Base-by-base conservation (phyloP, 345 rosid genomes). In the Nephelium lappaceum region DNA sequence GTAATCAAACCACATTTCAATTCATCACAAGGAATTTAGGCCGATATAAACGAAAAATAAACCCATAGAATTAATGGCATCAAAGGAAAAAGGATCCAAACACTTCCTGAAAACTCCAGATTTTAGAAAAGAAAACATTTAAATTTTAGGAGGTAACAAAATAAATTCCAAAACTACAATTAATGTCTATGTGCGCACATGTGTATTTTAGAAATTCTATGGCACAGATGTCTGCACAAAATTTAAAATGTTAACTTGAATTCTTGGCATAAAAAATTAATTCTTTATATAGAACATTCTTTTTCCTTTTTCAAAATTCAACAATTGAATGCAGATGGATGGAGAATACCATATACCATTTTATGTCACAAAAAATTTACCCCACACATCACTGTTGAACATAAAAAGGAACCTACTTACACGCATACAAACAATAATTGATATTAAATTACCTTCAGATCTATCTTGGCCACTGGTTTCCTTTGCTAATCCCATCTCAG, bases 401-500 rank as follows among this genome's bases (percentile, higher is more conserved):
- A 69, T 25, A 1, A 25, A 49, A 69, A 15, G 24, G 31, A 49
- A 38, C 5, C 57, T 68, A 69, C 27, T 15, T 25, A 49, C 23
- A 68, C 11, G n/a, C 15, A 41, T n/a, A 38, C n/a, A 23, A 21
- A 16, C 10, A 55, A 61, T 27, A 71, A 38, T 25, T 24, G 49
- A 16, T 0, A n/a, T 57, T 25, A 74, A 69, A 38, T 79, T 87
- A 87, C 89, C 87, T 63, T n/a, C 41, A 14, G 86, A 76, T 36
- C 78, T 89, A 83, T 85, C 86, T 71, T 80, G 78, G 64, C 66
- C 82, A 71, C 72, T 71, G 21, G 78, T 68, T 71, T 85, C 89
- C 47, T 53, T 79, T 51, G 79, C 70, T 36, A 45, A 71, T 73
- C 88, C 92, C 47, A 90, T 81, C 71, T 88, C 89, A 70, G 91